Percentiles rank a stretch among this genome's conserved stretches.
Evolutionary conservation across 225 moss, liverwort and hornwort species (phyloP).

Genomic region (Polytrichum formosum): DNA sequence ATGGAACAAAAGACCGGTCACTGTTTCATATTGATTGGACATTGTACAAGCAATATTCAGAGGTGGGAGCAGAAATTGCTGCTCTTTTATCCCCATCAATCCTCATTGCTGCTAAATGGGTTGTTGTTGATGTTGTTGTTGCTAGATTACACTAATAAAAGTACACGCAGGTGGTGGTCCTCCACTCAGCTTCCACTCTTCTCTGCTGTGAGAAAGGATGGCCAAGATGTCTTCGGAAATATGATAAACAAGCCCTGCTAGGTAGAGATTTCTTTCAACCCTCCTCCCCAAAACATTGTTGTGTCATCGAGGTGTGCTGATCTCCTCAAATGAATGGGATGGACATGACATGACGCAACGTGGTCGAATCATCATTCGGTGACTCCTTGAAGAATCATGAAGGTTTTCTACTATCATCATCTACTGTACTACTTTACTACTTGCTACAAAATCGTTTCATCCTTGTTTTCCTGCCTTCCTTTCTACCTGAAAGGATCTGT

Average conservation of each 20-base stretch:
- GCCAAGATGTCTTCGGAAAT: slow-evolving; percentile 22
- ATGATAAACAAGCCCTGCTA: slow-evolving; percentile 20
- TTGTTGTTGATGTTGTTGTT: slow-evolving; percentile 5
- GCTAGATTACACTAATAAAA: slow-evolving; percentile 31
- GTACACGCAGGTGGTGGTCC: slow-evolving; percentile 23
- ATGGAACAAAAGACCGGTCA: no score
- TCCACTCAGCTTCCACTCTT: slow-evolving; percentile 27
- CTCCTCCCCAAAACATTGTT: background rate
- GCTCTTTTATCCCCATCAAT: slow-evolving; percentile 13
- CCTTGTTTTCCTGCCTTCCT: slow-evolving; percentile 1
- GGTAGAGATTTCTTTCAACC: slow-evolving; percentile 3
- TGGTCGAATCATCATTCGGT: slow-evolving; percentile 1
- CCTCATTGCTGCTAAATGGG: slow-evolving; percentile 7
- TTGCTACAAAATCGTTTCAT: slow-evolving; percentile 30
- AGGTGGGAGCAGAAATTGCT: background rate
- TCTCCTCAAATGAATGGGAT: slow-evolving; percentile 13
- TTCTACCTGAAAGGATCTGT: slow-evolving; percentile 6
- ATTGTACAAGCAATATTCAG: slow-evolving; percentile 22
- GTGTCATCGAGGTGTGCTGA: background rate
- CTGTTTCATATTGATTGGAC: no score
- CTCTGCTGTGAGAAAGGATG: slow-evolving; percentile 24
- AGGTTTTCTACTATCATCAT: background rate
- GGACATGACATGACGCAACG: slow-evolving; percentile 7
- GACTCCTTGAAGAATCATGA: slow-evolving; percentile 3
- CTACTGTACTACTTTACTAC: slow-evolving; percentile 1